Evolutionary conservation across 257 asterid genomes (phyloP).

Genomic region (Fraxinus cuspidata): DNA sequence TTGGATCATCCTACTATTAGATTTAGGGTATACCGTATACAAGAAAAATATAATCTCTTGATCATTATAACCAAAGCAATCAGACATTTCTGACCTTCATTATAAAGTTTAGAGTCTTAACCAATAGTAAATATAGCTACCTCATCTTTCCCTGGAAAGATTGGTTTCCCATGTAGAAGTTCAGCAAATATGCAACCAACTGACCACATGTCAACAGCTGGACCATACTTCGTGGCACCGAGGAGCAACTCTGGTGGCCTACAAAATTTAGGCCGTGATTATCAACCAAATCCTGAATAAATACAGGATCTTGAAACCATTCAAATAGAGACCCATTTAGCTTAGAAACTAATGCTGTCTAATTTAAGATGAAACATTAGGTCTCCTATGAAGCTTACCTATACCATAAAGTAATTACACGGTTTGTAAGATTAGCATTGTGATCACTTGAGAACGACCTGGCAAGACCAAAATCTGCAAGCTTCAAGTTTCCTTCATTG

Average conservation of each 20-base stretch:
- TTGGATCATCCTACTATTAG: neutral
- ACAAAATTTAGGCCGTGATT: constrained; percentile 22
- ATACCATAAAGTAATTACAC: constrained; percentile 87
- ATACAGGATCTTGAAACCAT: neutral
- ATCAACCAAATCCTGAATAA: constrained; percentile 7
- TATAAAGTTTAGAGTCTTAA: constrained; percentile 19
- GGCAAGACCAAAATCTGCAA: constrained; percentile 88
- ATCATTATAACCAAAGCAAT: neutral
- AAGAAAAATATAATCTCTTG: neutral
- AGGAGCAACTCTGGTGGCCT: constrained; percentile 94
- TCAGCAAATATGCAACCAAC: constrained; percentile 96
- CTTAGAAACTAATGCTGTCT: neutral
- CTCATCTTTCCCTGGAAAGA: constrained; percentile 94
- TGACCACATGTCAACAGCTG: constrained; percentile 96
- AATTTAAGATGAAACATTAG: constrained; percentile 1
- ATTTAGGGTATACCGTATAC: neutral
- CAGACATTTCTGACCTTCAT: neutral
- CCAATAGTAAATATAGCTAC: constrained; percentile 46
- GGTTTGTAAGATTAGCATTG: constrained; percentile 87
- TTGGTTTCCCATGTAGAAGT: constrained; percentile 81
- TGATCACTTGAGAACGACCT: constrained; percentile 76
- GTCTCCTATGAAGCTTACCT: constrained; percentile 44
- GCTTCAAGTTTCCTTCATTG: constrained; percentile 84
- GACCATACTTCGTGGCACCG: constrained; percentile 87
- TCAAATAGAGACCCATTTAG: neutral